These are phyloP conservation scores for Neurospora sp. DNA, from an alignment of 495 filamentous ascomycete species.

Conservation along the genomic window DNA sequence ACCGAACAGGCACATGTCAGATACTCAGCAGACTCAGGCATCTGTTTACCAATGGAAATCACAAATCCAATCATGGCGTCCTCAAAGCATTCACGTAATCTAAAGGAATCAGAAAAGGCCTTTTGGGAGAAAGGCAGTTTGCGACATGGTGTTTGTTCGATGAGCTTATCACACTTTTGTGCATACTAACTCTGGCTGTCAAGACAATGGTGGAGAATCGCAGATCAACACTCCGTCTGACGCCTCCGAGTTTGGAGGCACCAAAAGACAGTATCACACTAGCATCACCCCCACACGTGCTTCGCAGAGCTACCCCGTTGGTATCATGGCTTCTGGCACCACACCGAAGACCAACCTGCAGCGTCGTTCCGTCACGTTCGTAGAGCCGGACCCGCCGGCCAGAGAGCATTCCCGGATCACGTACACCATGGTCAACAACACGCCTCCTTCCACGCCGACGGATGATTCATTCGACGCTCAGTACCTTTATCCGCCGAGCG, in stretches of 20 bases:
- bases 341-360: neutral
- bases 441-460: conserved; percentile 16
- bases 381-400: neutral
- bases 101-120: neutral
- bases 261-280: neutral
- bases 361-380: neutral
- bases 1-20: neutral
- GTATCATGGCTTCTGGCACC: neutral
- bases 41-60: neutral
- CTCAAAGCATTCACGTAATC: neutral
- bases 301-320: neutral
- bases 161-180: neutral
- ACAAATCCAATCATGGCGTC: neutral
- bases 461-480: conserved; percentile 40
- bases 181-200: neutral
- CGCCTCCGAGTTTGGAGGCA: neutral
- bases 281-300: neutral
- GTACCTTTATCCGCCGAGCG: conserved; percentile 39
- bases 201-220: neutral
- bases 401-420: neutral
- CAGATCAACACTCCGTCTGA: neutral
- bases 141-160: neutral
- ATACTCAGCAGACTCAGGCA: neutral
- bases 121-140: neutral
- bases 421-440: neutral